Evolutionary conservation across 345 rosid genomes (phyloP).

Genomic region (Combretum micranthum): DNA sequence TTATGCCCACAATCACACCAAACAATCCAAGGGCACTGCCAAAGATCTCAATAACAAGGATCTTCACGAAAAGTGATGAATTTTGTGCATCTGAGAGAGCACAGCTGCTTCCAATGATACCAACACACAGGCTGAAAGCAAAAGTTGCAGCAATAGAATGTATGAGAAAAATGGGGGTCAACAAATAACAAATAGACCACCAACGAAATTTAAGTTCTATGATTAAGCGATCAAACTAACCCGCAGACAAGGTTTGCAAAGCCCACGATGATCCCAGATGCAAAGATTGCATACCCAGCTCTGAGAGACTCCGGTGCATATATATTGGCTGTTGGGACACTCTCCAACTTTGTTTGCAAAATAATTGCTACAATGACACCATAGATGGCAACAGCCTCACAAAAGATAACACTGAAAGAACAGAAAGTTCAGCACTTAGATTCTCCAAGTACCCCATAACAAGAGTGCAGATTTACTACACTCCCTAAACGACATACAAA

Average conservation of each 20-base stretch:
- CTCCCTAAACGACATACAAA: not conserved
- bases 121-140: constrained; percentile 74
- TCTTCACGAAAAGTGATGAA: constrained; percentile 92
- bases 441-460: not conserved
- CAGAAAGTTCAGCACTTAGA: not conserved
- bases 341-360: constrained; percentile 91
- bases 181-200: not conserved
- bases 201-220: not conserved
- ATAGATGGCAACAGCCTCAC: constrained; percentile 98
- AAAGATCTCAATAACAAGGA: constrained; percentile 95
- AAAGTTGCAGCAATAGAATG: not conserved
- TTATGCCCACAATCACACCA: constrained; percentile 97
- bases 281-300: constrained; percentile 99
- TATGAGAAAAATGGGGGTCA: not conserved
- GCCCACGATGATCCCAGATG: constrained; percentile 97
- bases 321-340: constrained; percentile 67
- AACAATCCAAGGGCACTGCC: constrained; percentile 99
- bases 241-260: constrained; percentile 99
- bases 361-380: constrained; percentile 98
- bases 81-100: constrained; percentile 98
- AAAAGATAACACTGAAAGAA: constrained; percentile 79
- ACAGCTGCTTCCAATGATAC: constrained; percentile 97
- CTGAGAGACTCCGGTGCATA: constrained; percentile 88
- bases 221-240: constrained; percentile 28
- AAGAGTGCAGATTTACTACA: no score